Evolutionary conservation across 129 eudicot genomes (phyloP).

Genomic region (Mikania micrantha): DNA sequence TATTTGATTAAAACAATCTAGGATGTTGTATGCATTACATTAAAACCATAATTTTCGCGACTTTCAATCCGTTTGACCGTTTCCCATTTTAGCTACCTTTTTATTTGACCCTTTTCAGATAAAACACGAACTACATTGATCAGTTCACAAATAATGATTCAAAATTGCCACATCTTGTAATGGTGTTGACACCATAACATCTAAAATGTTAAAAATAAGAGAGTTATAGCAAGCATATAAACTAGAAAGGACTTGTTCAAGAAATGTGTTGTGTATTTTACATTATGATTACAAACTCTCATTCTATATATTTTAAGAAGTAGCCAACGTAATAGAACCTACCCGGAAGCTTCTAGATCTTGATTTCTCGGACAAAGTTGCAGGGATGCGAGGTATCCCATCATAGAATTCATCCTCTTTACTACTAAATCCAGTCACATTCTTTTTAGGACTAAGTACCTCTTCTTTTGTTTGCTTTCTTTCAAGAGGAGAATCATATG

Average conservation of each 20-base stretch:
- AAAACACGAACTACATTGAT: background rate
- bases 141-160: background rate
- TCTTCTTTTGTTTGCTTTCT: conserved; percentile 15
- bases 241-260: background rate
- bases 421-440: conserved; percentile 5
- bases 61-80: background rate
- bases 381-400: conserved; percentile 66
- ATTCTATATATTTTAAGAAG: background rate
- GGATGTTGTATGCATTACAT: background rate
- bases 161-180: background rate
- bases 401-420: conserved; percentile 70
- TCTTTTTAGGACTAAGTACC: conserved; percentile 13
- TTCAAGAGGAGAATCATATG: conserved; percentile 3
- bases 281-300: background rate
- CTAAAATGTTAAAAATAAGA: background rate
- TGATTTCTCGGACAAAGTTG: conserved; percentile 46
- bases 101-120: background rate
- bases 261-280: background rate
- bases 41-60: background rate
- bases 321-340: conserved; percentile 8
- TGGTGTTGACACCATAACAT: background rate
- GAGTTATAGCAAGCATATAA: background rate
- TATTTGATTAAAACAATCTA: background rate
- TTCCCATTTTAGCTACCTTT: background rate
- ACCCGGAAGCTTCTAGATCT: conserved; percentile 54